A percentile compares a stretch with the other conserved stretches of the same genome.
phyloP scores from a whole-genome alignment of 2,329 filamentous ascomycete species.

The Plectosphaerella sp. region DNA sequence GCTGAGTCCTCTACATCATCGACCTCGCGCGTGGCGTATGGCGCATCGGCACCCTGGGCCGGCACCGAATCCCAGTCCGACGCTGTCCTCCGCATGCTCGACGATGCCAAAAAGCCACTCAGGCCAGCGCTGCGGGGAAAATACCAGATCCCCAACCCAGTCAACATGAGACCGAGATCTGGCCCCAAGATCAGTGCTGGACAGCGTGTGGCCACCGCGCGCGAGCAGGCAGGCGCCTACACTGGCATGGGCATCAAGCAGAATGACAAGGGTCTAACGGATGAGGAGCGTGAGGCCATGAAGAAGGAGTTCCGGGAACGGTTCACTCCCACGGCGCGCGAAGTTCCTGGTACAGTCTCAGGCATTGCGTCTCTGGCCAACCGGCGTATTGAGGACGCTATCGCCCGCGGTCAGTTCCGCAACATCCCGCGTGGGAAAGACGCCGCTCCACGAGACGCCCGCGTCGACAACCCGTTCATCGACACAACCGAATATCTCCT shows the following conservation, averaged over 20 bases:
- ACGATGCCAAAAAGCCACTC: slow-evolving; percentile 73
- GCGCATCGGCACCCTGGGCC: slow-evolving; percentile 68
- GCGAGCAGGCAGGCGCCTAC: slow-evolving; percentile 53
- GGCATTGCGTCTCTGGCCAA: slow-evolving; percentile 83
- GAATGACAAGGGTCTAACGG: slow-evolving; percentile 53
- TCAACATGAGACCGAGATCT: slow-evolving; percentile 47
- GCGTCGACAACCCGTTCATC: slow-evolving; percentile 82
- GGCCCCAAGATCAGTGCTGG: slow-evolving; percentile 34
- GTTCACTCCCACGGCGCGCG: slow-evolving; percentile 67
- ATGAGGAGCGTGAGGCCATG: slow-evolving; percentile 68
- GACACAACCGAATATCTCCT: slow-evolving; percentile 97
- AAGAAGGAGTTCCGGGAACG: slow-evolving; percentile 73
- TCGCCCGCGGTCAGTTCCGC: slow-evolving; percentile 82
- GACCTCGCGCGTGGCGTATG: slow-evolving; percentile 62
- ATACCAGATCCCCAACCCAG: slow-evolving; percentile 37
- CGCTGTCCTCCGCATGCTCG: slow-evolving; percentile 76
- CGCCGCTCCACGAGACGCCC: slow-evolving; percentile 73
- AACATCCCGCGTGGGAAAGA: slow-evolving; percentile 73
- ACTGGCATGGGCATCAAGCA: slow-evolving; percentile 39
- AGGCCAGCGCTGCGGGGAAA: slow-evolving; percentile 41
- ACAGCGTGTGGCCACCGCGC: slow-evolving; percentile 46
- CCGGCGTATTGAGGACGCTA: slow-evolving; percentile 88
- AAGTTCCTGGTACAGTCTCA: slow-evolving; percentile 70
- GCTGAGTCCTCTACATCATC: slow-evolving; percentile 32
- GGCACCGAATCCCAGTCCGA: slow-evolving; percentile 73